Evolutionary conservation across 208 protist genomes (phyloP).

Genomic region (Blastocrithidia nonstop): DNA sequence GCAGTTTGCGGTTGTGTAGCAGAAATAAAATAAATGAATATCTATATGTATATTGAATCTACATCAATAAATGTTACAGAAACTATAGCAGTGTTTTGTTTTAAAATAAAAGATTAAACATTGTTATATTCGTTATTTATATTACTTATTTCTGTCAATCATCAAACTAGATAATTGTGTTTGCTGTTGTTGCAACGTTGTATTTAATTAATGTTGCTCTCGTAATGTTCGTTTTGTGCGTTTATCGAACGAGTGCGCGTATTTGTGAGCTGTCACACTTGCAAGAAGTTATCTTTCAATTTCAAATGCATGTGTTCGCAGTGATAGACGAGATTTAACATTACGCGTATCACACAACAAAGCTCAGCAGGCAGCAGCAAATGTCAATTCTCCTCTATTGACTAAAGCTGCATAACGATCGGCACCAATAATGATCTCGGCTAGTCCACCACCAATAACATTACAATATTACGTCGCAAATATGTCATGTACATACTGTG

Average conservation of each 20-base stretch:
- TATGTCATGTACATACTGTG: too few relatives aligned
- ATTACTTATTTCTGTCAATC: too few relatives aligned
- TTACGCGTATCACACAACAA: slow-evolving; percentile 31
- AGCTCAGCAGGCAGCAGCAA: slow-evolving; percentile 52
- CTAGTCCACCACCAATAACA: slow-evolving; percentile 35
- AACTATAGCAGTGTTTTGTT: background rate
- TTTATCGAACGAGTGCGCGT: too few relatives aligned
- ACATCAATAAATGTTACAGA: slow-evolving; percentile 2
- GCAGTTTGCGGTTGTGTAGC: too few relatives aligned
- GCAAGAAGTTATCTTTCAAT: slow-evolving; percentile 53
- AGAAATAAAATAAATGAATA: too few relatives aligned
- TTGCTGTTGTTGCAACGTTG: too few relatives aligned
- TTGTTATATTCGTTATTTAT: slow-evolving; percentile 1
- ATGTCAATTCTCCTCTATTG: slow-evolving; percentile 25
- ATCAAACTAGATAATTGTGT: too few relatives aligned
- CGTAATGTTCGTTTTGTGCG: too few relatives aligned
- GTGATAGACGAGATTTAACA: slow-evolving; percentile 7
- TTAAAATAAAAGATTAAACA: background rate
- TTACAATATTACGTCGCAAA: too few relatives aligned
- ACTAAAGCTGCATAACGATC: slow-evolving; percentile 55
- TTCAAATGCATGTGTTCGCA: slow-evolving; percentile 18
- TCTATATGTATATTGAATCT: too few relatives aligned
- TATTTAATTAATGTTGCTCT: too few relatives aligned
- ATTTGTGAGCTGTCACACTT: slow-evolving; percentile 24
- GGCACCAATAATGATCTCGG: slow-evolving; percentile 29